phyloP scores from a whole-genome alignment of 208 protist species.

The Entamoeba histolytica region DNA sequence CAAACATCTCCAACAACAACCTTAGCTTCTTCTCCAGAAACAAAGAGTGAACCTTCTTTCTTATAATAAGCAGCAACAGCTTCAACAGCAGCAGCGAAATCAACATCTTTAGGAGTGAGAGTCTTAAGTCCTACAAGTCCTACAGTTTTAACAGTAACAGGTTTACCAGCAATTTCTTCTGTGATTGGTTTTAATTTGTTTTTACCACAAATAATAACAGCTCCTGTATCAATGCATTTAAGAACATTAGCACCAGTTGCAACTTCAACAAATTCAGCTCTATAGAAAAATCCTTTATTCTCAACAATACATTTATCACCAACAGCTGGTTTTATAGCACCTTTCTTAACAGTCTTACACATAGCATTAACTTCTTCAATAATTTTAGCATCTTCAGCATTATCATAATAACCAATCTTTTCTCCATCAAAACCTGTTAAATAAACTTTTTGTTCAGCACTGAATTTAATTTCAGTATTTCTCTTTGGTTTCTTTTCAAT shows the following conservation, averaged over 20 bases:
- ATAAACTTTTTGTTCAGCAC: background rate
- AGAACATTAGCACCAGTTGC: background rate
- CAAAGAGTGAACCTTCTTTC: background rate
- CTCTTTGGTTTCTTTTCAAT: background rate
- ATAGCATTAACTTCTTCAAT: background rate
- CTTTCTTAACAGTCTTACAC: background rate
- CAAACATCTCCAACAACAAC: background rate
- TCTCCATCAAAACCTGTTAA: background rate
- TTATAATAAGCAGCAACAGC: background rate
- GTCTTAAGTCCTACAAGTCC: background rate
- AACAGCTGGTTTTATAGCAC: background rate
- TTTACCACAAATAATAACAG: background rate
- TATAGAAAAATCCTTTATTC: background rate
- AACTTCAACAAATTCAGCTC: background rate
- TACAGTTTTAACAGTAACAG: background rate
- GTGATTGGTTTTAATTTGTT: background rate
- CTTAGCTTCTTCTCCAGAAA: background rate
- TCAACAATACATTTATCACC: background rate
- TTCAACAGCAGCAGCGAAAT: background rate
- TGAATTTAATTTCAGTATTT: background rate
- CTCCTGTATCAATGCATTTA: background rate
- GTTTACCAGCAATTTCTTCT: background rate
- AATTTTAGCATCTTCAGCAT: background rate
- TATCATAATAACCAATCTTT: background rate
- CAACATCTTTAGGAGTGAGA: background rate